Base-by-base conservation (phyloP, 306 rosid species). In the Ammopiptanthus mongolicus region DNA sequence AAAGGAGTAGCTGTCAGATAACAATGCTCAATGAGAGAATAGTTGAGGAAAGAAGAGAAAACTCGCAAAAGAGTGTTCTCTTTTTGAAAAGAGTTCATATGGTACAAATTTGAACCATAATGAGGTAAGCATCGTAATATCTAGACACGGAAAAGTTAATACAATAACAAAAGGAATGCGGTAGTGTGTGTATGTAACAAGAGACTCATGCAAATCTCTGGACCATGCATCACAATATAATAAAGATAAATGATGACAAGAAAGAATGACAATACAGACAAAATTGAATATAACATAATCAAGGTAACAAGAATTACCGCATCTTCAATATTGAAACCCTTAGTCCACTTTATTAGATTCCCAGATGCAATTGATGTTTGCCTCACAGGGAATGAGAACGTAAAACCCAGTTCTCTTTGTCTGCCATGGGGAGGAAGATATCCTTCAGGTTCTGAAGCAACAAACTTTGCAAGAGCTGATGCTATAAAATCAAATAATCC, bases 381-480 rank as follows among this genome's bases (percentile, higher is more conserved):
- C 86, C 76, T 87, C 84, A 91, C 97, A 0, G 98, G 98, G 82
- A 93, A 93, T 10, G 98, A 93, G 83, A 93, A 93, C 37, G 98
- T 93, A 77, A 93, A 93, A 69, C 98, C 98, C 61, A 93, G 86
- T 83, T 93, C 98, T 86, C 98, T 89, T 84, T 89, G 97, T 66
- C 91, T 91, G 51, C 90, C 96, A 14, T 93, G 75, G 13, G 90
- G 88, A 47, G 93, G 91, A 78, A 80, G 96, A 65, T 74, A 80
- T 42, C 84, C 93, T 64, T 91, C 96, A 33, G 91, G 96, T 85
- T 93, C 98, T 36, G 90, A 81, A 36, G 44, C 81, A 48, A 93
- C 91, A 86, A 93, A 93, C 72, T 86, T 91, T 64, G 84, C 87
- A 61, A 93, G 96, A 61, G 93, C 91, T 50, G 65, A 39, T 22